A percentile compares a stretch with the other conserved stretches of the same genome.
Conservation (phyloP, 805 yeast genomes). For the Ogataea methylovora region DNA sequence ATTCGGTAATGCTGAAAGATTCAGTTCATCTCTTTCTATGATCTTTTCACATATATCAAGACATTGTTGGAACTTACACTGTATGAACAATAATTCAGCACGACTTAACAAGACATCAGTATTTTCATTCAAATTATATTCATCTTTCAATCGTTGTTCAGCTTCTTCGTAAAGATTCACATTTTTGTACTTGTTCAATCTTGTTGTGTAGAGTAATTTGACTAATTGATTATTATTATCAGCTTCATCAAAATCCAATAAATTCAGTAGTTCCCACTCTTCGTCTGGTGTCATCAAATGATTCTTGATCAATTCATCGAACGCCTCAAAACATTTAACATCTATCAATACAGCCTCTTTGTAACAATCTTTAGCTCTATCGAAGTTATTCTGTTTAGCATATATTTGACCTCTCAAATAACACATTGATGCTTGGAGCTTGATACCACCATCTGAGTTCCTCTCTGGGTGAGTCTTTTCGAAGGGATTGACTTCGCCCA, state of each 20-base stretch:
- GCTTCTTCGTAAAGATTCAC: slow-evolving; percentile 55
- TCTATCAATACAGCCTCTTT: slow-evolving; percentile 83
- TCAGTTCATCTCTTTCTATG: slow-evolving; percentile 56
- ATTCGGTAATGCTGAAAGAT: slow-evolving; percentile 64
- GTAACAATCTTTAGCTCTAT: slow-evolving; percentile 77
- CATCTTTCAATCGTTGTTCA: slow-evolving; percentile 56
- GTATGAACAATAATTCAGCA: slow-evolving; percentile 65
- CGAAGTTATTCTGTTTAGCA: slow-evolving; percentile 76
- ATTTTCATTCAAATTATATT: slow-evolving; percentile 62
- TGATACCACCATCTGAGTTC: slow-evolving; percentile 75
- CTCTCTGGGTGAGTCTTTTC: slow-evolving; percentile 25
- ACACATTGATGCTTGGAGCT: slow-evolving; percentile 81
- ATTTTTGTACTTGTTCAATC: slow-evolving; percentile 67
- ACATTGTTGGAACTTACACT: slow-evolving; percentile 75
- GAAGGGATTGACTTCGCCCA: slow-evolving; percentile 81
- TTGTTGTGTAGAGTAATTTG: slow-evolving; percentile 66
- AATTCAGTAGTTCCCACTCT: slow-evolving; percentile 71
- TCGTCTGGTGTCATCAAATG: slow-evolving; percentile 76
- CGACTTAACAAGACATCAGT: slow-evolving; percentile 60
- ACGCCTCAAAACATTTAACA: slow-evolving; percentile 90
- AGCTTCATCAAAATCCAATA: slow-evolving; percentile 60
- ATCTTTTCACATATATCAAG: slow-evolving; percentile 61
- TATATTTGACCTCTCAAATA: slow-evolving; percentile 78
- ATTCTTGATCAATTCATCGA: slow-evolving; percentile 65
- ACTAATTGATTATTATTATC: slow-evolving; percentile 79